Evolutionary conservation across 2,329 filamentous ascomycete genomes (phyloP).

Genomic region (Trichoderma sp.): DNA sequence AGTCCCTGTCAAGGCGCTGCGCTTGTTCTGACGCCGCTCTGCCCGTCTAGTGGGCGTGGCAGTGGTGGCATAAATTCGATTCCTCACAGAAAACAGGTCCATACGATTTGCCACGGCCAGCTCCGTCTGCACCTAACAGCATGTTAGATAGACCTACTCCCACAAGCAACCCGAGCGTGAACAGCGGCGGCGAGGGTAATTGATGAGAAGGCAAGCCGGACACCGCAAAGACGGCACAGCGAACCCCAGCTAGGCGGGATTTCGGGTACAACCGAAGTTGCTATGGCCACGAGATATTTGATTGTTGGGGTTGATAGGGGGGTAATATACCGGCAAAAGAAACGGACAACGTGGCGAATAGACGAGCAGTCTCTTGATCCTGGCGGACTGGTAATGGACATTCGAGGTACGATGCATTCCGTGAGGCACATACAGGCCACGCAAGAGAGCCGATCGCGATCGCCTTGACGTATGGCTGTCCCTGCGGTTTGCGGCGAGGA

Average conservation of each 20-base stretch:
- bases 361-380: not conserved
- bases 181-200: not conserved
- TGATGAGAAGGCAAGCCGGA: not conserved
- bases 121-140: not conserved
- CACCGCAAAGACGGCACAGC: not conserved
- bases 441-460: not conserved
- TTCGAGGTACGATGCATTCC: not conserved
- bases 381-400: not conserved
- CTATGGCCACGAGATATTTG: not conserved
- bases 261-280: constrained; percentile 12
- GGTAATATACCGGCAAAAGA: not conserved
- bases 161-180: not conserved
- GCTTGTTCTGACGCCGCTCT: constrained; percentile 16
- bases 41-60: not conserved
- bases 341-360: not conserved
- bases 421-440: not conserved
- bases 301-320: not conserved
- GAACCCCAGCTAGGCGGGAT: constrained; percentile 10
- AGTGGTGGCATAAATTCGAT: not conserved
- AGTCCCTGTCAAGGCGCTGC: constrained; percentile 11
- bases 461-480: not conserved
- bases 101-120: constrained; percentile 9
- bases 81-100: not conserved
- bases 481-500: not conserved
- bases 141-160: not conserved